Percentiles rank a stretch among this genome's conserved stretches.
These are phyloP conservation scores for Marasmius sp. DNA, from an alignment of 1,284 basidiomycete genomes.

Conservation along the genomic window DNA sequence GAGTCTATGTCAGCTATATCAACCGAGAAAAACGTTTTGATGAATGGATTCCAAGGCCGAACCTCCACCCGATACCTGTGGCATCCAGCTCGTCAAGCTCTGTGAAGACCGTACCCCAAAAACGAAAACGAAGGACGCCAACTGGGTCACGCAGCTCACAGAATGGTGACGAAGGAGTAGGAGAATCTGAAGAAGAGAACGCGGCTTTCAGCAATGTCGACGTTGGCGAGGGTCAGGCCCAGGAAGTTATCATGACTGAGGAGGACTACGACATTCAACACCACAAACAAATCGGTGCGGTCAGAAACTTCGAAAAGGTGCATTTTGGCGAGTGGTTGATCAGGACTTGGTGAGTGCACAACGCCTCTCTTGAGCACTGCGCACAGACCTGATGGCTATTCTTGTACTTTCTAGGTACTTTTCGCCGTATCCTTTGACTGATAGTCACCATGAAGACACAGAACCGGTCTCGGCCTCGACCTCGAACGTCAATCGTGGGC, in stretches of 20 bases:
- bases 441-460: conserved; percentile 50
- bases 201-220: neutral
- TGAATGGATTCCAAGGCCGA: conserved; percentile 62
- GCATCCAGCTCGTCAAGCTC: conserved; percentile 17
- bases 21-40: conserved; percentile 75
- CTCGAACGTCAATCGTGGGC: conserved; percentile 34
- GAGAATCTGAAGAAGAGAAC: neutral
- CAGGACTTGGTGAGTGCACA: conserved; percentile 66
- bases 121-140: conserved; percentile 11
- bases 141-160: conserved; percentile 12
- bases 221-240: conserved; percentile 20
- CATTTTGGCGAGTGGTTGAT: conserved; percentile 77
- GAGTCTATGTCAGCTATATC: conserved; percentile 69
- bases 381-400: conserved; percentile 6
- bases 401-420: conserved; percentile 66
- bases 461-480: conserved; percentile 34
- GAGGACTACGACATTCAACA: conserved; percentile 68
- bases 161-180: conserved; percentile 3
- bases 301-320: conserved; percentile 77
- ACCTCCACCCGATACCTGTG: conserved; percentile 26
- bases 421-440: conserved; percentile 80
- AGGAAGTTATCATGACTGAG: conserved; percentile 50
- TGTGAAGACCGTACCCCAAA: conserved; percentile 11
- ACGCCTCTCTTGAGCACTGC: too few species aligned
- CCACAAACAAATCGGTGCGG: conserved; percentile 59